Percentiles rank a stretch among this genome's conserved stretches.
Conservation (phyloP, 1,139 yeast species). For the Candida buenavistaensis region DNA sequence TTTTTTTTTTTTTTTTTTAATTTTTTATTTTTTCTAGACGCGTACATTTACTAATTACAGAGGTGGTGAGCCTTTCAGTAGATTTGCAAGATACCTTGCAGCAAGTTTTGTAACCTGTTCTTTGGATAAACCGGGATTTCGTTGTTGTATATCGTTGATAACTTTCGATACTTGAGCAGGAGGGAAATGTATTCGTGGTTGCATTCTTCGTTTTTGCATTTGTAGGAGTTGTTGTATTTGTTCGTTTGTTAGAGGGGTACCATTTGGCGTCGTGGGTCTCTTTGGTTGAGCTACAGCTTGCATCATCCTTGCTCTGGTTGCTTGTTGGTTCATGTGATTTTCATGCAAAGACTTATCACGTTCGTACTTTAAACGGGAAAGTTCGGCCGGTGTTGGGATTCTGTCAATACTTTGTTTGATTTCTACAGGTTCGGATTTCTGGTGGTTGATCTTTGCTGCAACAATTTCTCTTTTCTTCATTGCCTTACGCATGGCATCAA, state of each 20-base stretch:
- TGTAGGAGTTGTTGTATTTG: conserved; percentile 56
- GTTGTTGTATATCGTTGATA: conserved; percentile 65
- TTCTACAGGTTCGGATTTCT: conserved; percentile 20
- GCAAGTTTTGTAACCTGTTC: conserved; percentile 75
- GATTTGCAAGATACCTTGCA: conserved; percentile 63
- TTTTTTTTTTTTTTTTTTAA: background rate
- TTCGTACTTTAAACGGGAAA: conserved; percentile 77
- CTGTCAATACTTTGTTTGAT: conserved; percentile 27
- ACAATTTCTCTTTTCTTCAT: conserved; percentile 80
- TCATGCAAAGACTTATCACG: conserved; percentile 83
- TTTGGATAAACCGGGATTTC: conserved; percentile 66
- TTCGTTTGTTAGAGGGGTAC: conserved; percentile 54
- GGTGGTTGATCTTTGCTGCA: conserved; percentile 34
- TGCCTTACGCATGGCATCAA: conserved; percentile 89
- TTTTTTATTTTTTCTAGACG: background rate
- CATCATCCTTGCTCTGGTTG: conserved; percentile 13
- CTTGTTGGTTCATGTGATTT: conserved; percentile 54
- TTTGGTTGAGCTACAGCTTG: conserved; percentile 14
- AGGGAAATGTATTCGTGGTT: conserved; percentile 48
- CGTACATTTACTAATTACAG: too few species aligned
- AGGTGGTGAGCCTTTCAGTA: too few species aligned
- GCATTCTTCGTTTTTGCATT: conserved; percentile 50
- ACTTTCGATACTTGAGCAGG: conserved; percentile 70
- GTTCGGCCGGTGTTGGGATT: conserved; percentile 77
- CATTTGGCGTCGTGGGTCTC: conserved; percentile 50